A percentile compares a stretch with the other conserved stretches of the same genome.
Evolutionary conservation across 345 rosid genomes (phyloP).

Genomic region (Pugionium cornutum): DNA sequence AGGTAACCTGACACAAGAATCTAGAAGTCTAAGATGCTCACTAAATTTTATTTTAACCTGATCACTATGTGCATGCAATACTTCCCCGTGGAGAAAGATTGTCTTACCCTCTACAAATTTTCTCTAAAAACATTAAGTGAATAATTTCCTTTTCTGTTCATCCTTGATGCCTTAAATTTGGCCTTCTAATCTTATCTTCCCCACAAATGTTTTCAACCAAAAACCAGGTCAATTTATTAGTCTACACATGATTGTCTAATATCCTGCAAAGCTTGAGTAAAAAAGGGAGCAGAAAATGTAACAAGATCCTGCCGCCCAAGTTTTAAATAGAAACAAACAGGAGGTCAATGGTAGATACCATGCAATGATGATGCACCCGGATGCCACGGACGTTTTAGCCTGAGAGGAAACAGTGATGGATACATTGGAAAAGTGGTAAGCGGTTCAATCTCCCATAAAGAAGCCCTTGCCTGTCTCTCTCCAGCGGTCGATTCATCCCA

Average conservation of each 20-base stretch:
- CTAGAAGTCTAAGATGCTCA: not conserved
- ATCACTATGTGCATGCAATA: conserved; percentile 8
- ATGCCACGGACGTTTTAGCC: conserved; percentile 72
- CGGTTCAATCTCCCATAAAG: conserved; percentile 76
- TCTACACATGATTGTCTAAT: not conserved
- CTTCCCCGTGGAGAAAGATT: not conserved
- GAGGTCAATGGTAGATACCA: conserved; percentile 40
- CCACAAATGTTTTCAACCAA: not conserved
- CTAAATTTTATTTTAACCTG: not conserved
- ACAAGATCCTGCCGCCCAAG: not conserved
- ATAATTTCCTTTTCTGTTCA: not conserved
- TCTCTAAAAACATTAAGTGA: not conserved
- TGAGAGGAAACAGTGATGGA: conserved; percentile 43
- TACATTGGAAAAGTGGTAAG: no score
- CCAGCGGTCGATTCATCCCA: conserved; percentile 83
- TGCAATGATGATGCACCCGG: conserved; percentile 53
- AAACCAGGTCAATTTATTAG: not conserved
- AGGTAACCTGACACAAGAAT: not conserved
- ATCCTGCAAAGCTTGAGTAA: not conserved
- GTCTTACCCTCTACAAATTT: not conserved
- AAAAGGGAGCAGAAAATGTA: not conserved
- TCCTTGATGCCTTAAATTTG: not conserved
- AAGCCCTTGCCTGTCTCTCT: conserved; percentile 73
- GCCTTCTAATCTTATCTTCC: not conserved
- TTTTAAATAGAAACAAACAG: not conserved